phyloP scores from a whole-genome alignment of 2,329 filamentous ascomycete species.

The Zymoseptoria brevis region DNA sequence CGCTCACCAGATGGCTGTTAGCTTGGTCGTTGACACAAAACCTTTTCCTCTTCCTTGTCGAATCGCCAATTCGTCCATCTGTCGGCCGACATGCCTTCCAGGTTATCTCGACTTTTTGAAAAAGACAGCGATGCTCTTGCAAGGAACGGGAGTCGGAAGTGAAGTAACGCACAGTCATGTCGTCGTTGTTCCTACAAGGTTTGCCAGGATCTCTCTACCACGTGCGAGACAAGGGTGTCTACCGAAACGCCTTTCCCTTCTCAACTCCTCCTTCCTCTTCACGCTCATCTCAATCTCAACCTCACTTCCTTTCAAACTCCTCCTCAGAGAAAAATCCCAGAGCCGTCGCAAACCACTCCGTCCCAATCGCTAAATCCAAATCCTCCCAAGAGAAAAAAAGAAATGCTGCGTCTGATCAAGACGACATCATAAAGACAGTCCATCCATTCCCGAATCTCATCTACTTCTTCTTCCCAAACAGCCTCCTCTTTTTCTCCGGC shows the following conservation, averaged over 20 bases:
- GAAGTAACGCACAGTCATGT: neutral
- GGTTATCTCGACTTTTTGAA: too few relatives aligned
- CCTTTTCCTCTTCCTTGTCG: too few relatives aligned
- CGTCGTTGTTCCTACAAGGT: neutral
- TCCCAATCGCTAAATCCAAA: neutral
- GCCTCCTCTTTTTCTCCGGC: slow-evolving; percentile 22
- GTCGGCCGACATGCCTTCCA: too few relatives aligned
- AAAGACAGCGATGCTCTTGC: neutral
- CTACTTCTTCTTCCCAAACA: slow-evolving; percentile 19
- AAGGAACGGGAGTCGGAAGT: neutral
- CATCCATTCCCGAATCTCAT: neutral
- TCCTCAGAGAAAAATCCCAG: neutral
- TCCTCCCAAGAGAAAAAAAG: neutral
- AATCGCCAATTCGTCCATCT: too few relatives aligned
- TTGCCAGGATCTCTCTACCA: neutral
- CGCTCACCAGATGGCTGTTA: too few relatives aligned
- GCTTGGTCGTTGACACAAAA: too few relatives aligned
- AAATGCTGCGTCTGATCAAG: neutral
- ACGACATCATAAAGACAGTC: neutral
- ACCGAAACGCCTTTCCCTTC: neutral
- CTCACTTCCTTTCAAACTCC: neutral
- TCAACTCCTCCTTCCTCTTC: neutral
- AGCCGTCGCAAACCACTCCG: neutral
- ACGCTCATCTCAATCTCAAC: neutral
- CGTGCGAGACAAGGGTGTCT: neutral